Evolutionary conservation across 345 rosid genomes (phyloP).

Genomic region (Brassica napus): Da-Ae NC_063452.1:1862501-1863000

Average conservation of each 20-base stretch:
- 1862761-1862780: constrained; percentile 54
- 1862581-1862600: constrained; percentile 11
- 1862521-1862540: constrained; percentile 70
- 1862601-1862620: background rate
- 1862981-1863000: constrained; percentile 74
- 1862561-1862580: constrained; percentile 21
- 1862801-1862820: constrained; percentile 25
- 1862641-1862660: constrained; percentile 82
- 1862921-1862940: constrained; percentile 81
- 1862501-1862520: constrained; percentile 67
- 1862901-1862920: constrained; percentile 70
- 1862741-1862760: constrained; percentile 63
- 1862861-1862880: constrained; percentile 47
- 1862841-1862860: constrained; percentile 55
- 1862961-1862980: constrained; percentile 74
- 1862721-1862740: constrained; percentile 54
- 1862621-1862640: constrained; percentile 72
- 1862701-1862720: constrained; percentile 76
- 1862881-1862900: constrained; percentile 57
- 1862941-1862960: constrained; percentile 55
- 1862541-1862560: constrained; percentile 91
- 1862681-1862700: constrained; percentile 83
- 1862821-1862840: constrained; percentile 8
- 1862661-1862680: constrained; percentile 92
- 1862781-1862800: background rate